Percentiles rank a stretch among this genome's conserved stretches.
Evolutionary conservation across 768 basidiomycete species (phyloP).

Genomic region (Hygrocybe punicea): DNA sequence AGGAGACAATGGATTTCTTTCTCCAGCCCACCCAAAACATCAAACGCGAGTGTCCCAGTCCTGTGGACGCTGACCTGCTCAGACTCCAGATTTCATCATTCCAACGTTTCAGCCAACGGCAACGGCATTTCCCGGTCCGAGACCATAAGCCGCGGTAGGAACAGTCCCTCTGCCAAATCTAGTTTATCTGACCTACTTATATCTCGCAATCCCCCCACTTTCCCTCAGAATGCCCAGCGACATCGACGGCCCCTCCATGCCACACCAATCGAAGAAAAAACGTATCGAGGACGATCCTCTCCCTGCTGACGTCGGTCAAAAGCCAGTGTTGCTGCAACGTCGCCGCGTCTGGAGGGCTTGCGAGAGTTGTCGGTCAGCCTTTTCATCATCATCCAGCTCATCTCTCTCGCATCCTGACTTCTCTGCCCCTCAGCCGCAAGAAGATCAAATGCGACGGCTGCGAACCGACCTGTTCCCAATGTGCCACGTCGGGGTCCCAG

Average conservation of each 20-base stretch:
- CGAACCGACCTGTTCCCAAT: slow-evolving; percentile 85
- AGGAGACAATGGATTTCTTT: too few relatives aligned
- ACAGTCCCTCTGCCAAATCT: too few relatives aligned
- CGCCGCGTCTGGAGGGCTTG: slow-evolving; percentile 85
- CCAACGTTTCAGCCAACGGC: neutral
- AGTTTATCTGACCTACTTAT: neutral
- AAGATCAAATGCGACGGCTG: slow-evolving; percentile 92
- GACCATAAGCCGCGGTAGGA: neutral
- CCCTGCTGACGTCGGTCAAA: slow-evolving; percentile 54
- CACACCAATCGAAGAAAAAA: slow-evolving; percentile 73
- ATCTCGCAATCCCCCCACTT: slow-evolving; percentile 8
- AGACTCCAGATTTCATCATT: too few relatives aligned
- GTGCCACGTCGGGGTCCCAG: slow-evolving; percentile 64
- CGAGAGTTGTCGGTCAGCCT: slow-evolving; percentile 76
- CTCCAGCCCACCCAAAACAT: too few relatives aligned
- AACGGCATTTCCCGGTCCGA: slow-evolving; percentile 5
- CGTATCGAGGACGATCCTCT: slow-evolving; percentile 59
- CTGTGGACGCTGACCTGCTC: too few relatives aligned
- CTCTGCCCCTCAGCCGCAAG: slow-evolving; percentile 59
- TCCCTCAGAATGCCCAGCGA: slow-evolving; percentile 44
- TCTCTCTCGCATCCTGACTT: slow-evolving; percentile 15
- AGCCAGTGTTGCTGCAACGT: slow-evolving; percentile 75
- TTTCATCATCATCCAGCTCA: slow-evolving; percentile 14
- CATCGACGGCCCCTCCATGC: slow-evolving; percentile 47
- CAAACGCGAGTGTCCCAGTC: too few relatives aligned